Conservation (phyloP, 2,329 filamentous ascomycete species). For the Acrodontium crateriforme region DNA sequence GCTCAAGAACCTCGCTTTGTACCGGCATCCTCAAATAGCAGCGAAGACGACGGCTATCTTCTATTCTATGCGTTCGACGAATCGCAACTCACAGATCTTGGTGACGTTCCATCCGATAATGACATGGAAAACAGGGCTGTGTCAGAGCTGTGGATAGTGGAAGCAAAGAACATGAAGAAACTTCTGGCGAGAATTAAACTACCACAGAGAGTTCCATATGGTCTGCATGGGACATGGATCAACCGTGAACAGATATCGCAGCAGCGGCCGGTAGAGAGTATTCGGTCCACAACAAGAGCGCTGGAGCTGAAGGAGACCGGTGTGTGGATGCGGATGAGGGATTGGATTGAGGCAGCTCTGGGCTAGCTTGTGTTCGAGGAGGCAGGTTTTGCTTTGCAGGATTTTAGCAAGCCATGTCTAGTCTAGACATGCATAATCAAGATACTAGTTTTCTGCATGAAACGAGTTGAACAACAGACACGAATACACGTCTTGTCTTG, state of each 20-base stretch:
- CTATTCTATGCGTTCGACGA: conserved; percentile 60
- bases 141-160: conserved; percentile 56
- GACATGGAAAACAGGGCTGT: conserved; percentile 24
- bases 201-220: conserved; percentile 56
- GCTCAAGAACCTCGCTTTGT: conserved; percentile 58
- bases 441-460: too few species aligned
- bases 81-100: conserved; percentile 34
- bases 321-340: conserved; percentile 19
- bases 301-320: conserved; percentile 10
- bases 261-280: conserved; percentile 30
- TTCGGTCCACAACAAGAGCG: conserved; percentile 16
- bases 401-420: too few species aligned
- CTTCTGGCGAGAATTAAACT: conserved; percentile 45
- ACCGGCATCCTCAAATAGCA: conserved; percentile 22
- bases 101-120: conserved; percentile 24
- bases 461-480: too few species aligned
- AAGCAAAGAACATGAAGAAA: conserved; percentile 48
- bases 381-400: background rate
- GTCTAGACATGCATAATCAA: too few species aligned
- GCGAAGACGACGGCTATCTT: conserved; percentile 54
- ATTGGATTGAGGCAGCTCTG: conserved; percentile 16
- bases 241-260: conserved; percentile 35
- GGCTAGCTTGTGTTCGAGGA: conserved; percentile 8
- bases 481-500: too few species aligned
- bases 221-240: conserved; percentile 52